Evolutionary conservation across 768 basidiomycete species (phyloP).

Genomic region (Scleroderma bovista): DNA sequence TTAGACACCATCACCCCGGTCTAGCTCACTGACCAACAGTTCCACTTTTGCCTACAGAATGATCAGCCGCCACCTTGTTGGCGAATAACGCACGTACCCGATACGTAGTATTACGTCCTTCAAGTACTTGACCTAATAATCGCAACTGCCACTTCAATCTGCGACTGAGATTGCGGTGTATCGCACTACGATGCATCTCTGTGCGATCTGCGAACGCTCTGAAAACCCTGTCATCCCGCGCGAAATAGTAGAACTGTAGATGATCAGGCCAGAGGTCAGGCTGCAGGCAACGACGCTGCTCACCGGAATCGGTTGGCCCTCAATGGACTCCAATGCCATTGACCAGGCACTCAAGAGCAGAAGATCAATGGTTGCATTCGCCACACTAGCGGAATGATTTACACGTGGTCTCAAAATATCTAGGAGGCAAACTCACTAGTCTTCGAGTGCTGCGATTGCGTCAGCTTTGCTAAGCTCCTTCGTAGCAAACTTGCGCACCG

Average conservation of each 20-base stretch:
- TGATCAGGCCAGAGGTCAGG: neutral
- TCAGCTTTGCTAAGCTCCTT: conserved; percentile 76
- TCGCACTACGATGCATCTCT: conserved; percentile 36
- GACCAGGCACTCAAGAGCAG: conserved; percentile 81
- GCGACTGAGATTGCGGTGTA: conserved; percentile 44
- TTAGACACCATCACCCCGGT: conserved; percentile 54
- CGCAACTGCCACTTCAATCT: conserved; percentile 69
- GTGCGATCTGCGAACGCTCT: conserved; percentile 51
- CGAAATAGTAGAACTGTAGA: conserved; percentile 76
- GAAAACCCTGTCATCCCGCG: conserved; percentile 85
- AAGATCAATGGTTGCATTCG: conserved; percentile 86
- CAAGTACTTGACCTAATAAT: conserved; percentile 55
- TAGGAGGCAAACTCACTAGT: conserved; percentile 63
- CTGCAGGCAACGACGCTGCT: conserved; percentile 15
- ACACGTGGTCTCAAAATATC: neutral
- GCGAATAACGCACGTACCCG: conserved; percentile 40
- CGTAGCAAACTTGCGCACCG: conserved; percentile 84
- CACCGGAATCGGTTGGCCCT: conserved; percentile 70
- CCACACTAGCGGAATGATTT: conserved; percentile 46
- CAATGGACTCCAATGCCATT: conserved; percentile 50
- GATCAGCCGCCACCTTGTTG: conserved; percentile 4
- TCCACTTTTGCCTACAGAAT: conserved; percentile 55
- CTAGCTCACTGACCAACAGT: conserved; percentile 53
- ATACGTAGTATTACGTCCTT: conserved; percentile 61
- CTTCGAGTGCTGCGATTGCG: conserved; percentile 77